Conservation (phyloP, 2,329 filamentous ascomycete species). For the Aspergillus udagawae region DNA sequence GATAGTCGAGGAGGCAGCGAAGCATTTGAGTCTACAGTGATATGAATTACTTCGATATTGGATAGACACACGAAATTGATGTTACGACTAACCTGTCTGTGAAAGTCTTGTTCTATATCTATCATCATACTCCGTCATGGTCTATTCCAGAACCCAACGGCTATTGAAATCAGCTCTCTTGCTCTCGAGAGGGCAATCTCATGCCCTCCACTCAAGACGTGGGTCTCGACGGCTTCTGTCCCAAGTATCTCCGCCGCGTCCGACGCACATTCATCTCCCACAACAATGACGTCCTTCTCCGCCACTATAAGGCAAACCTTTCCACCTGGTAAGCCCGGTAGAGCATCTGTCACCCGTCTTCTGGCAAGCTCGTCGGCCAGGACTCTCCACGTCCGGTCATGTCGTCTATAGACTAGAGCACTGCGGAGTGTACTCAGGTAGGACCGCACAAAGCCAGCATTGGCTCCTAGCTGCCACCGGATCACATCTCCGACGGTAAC, state of each 20-base stretch:
- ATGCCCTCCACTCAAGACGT: slow-evolving; percentile 1
- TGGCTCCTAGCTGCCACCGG: slow-evolving; percentile 1
- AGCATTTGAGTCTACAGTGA: background rate
- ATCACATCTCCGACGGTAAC: slow-evolving; percentile 4
- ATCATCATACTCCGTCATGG: background rate
- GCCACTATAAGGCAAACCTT: background rate
- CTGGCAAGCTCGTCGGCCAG: slow-evolving; percentile 1
- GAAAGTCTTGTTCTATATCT: slow-evolving; percentile 1
- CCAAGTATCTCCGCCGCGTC: background rate
- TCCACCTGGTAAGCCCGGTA: background rate
- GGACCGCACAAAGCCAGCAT: background rate
- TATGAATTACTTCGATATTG: background rate
- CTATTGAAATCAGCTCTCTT: slow-evolving; percentile 1
- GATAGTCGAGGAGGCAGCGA: slow-evolving; percentile 1
- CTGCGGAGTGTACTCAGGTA: slow-evolving; percentile 3
- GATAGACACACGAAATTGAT: background rate
- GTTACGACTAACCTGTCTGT: background rate
- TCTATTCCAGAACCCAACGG: background rate
- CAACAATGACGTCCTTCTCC: slow-evolving; percentile 1
- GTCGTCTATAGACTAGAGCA: background rate
- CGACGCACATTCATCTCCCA: slow-evolving; percentile 1
- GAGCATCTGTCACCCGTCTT: background rate
- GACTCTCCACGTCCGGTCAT: slow-evolving; percentile 1
- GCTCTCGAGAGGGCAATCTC: slow-evolving; percentile 2
- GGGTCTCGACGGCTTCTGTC: background rate